Conservation (phyloP, 2,329 filamentous ascomycete species). For the Colletotrichum aenigma region DNA sequence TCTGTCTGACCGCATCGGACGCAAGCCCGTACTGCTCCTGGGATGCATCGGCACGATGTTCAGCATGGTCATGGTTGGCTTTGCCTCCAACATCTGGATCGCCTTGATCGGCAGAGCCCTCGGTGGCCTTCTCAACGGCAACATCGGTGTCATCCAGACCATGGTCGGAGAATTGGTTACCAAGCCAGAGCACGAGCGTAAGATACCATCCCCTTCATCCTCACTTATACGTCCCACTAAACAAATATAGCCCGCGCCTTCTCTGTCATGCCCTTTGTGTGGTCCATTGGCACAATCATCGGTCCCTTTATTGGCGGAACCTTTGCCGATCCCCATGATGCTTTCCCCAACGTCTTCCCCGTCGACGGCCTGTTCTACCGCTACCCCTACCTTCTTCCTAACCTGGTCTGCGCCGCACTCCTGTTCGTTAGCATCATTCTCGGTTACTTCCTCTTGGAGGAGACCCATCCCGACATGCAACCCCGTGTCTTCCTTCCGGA, state of each 20-base stretch:
- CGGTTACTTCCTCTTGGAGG: conserved; percentile 81
- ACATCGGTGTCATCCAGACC: conserved; percentile 89
- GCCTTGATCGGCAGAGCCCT: conserved; percentile 77
- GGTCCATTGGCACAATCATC: conserved; percentile 88
- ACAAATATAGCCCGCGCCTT: conserved; percentile 73
- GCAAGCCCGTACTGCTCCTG: conserved; percentile 83
- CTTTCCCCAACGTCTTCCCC: conserved; percentile 75
- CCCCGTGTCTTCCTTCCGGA: conserved; percentile 39
- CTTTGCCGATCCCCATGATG: conserved; percentile 78
- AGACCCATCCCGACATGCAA: conserved; percentile 72
- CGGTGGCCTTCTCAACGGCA: conserved; percentile 87
- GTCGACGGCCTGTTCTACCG: conserved; percentile 70
- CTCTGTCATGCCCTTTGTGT: conserved; percentile 92
- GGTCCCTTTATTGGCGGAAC: conserved; percentile 88
- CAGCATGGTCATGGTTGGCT: conserved; percentile 82
- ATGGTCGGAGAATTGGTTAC: conserved; percentile 91
- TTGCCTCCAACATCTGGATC: conserved; percentile 83
- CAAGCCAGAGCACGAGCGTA: conserved; percentile 84
- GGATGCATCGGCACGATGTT: conserved; percentile 84
- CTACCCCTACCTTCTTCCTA: conserved; percentile 89
- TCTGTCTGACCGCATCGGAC: conserved; percentile 80
- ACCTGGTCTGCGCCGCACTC: conserved; percentile 79
- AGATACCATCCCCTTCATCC: conserved; percentile 32
- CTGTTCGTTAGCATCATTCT: conserved; percentile 79
- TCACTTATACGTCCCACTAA: conserved; percentile 17